Evolutionary conservation across 2,329 filamentous ascomycete genomes (phyloP).

Genomic region (Microdochium bolleyi): DNA sequence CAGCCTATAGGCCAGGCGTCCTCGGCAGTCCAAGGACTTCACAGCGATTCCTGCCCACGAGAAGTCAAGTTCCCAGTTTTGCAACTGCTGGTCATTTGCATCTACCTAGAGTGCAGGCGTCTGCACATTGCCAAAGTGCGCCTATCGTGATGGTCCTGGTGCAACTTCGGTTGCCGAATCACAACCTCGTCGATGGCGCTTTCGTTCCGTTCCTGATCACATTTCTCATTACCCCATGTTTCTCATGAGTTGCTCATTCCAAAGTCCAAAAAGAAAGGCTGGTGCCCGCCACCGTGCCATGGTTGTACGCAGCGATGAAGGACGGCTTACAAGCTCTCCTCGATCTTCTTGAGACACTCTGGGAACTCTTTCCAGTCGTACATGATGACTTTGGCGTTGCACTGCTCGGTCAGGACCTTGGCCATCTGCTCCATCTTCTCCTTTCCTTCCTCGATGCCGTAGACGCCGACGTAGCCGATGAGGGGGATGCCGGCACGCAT

Average conservation of each 20-base stretch:
- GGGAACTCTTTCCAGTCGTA: constrained; percentile 34
- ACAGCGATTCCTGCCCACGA: no score
- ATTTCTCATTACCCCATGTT: neutral
- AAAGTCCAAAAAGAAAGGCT: neutral
- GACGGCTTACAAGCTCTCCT: constrained; percentile 17
- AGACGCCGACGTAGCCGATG: constrained; percentile 64
- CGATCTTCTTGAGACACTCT: constrained; percentile 24
- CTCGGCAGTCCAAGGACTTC: no score
- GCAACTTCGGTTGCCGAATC: neutral
- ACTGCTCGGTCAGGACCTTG: constrained; percentile 39
- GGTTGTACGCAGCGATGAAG: neutral
- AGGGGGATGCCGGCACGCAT: constrained; percentile 62
- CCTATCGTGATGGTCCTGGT: neutral
- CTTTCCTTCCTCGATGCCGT: constrained; percentile 28
- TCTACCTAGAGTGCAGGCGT: no score
- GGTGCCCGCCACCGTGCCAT: neutral
- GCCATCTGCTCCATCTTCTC: constrained; percentile 50
- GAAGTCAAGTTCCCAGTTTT: no score
- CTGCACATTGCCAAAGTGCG: neutral
- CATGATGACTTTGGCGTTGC: constrained; percentile 42
- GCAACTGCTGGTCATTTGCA: neutral
- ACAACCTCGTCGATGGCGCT: neutral
- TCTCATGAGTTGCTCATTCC: neutral
- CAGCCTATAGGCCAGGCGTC: no score
- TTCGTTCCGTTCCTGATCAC: neutral